Evolutionary conservation across 2,329 filamentous ascomycete species (phyloP).

Genomic region (Verruconis gallopava): DNA sequence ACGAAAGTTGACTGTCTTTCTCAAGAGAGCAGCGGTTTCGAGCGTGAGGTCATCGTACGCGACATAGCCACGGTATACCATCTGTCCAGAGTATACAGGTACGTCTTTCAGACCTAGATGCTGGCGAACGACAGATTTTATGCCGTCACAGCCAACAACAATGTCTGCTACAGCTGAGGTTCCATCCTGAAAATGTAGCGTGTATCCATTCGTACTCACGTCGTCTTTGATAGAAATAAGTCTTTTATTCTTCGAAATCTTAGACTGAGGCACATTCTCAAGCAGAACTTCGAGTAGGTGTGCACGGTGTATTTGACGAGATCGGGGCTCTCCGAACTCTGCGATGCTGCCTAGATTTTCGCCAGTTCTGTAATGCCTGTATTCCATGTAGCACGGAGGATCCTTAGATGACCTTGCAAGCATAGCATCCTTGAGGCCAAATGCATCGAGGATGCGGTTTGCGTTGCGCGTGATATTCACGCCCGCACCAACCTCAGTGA

Average conservation of each 20-base stretch:
- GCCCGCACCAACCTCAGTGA: no score
- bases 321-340: no score
- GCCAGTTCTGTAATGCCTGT: no score
- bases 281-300: neutral
- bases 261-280: neutral
- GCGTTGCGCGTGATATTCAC: no score
- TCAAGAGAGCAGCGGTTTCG: conserved; percentile 20
- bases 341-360: no score
- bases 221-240: neutral
- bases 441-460: no score
- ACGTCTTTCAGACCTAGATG: conserved; percentile 18
- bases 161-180: conserved; percentile 11
- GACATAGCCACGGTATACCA: conserved; percentile 26
- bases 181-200: conserved; percentile 11
- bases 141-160: conserved; percentile 14
- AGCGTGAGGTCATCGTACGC: conserved; percentile 21
- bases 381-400: no score
- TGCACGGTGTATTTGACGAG: neutral
- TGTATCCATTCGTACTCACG: conserved; percentile 1
- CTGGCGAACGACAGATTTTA: conserved; percentile 14
- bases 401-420: no score
- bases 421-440: no score
- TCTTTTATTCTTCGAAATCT: neutral
- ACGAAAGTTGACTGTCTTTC: conserved; percentile 24
- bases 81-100: conserved; percentile 24